phyloP scores from a whole-genome alignment of 2,329 filamentous ascomycete species.

The Eutypella sp. region DNA sequence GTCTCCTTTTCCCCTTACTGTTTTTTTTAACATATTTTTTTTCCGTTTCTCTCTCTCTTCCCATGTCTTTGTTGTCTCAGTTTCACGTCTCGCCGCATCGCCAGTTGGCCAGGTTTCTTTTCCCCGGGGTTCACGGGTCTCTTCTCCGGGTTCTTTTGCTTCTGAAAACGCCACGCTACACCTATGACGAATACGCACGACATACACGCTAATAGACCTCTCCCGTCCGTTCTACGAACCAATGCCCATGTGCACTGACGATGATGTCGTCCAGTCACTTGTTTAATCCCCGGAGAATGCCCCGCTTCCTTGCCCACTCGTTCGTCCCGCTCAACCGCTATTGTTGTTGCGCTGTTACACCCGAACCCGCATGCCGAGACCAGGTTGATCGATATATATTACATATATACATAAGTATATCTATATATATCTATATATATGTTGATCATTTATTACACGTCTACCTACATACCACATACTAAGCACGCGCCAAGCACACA shows the following conservation, averaged over 20 bases:
- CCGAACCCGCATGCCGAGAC: conserved; percentile 1
- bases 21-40: conserved; percentile 4
- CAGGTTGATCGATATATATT: neutral
- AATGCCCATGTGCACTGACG: neutral
- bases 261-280: neutral
- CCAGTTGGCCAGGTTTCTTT: no score
- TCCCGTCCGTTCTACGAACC: neutral
- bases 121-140: neutral
- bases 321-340: no score
- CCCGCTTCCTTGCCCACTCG: neutral
- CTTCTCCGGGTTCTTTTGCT: neutral
- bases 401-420: no score
- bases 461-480: neutral
- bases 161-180: neutral
- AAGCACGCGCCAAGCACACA: conserved; percentile 11
- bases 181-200: no score
- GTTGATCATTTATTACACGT: neutral
- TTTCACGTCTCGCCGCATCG: no score
- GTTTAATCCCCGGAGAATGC: neutral
- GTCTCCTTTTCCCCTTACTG: conserved; percentile 20
- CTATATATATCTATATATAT: neutral
- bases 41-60: conserved; percentile 16
- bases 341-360: no score
- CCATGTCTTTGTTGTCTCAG: no score
- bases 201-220: neutral